Percentiles rank a stretch among this genome's conserved stretches.
Conservation (phyloP, 768 basidiomycete genomes). For the Hebeloma cylindrosporum region DNA sequence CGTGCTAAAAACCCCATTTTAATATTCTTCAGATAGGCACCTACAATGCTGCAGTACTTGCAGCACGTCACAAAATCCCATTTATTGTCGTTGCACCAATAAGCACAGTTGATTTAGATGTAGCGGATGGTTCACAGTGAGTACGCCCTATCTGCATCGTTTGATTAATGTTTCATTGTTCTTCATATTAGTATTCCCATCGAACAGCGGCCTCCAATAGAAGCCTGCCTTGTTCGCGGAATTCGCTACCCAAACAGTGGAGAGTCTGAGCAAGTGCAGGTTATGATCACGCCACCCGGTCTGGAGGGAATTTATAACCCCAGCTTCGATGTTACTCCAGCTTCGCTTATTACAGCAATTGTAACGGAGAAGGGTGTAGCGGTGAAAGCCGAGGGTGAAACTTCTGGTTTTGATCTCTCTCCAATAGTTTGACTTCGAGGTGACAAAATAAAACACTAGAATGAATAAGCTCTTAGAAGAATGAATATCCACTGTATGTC, state of each 20-base stretch:
- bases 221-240: conserved; percentile 88
- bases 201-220: conserved; percentile 84
- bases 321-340: conserved; percentile 95
- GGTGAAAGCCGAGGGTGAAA: conserved; percentile 60
- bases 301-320: conserved; percentile 82
- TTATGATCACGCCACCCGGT: conserved; percentile 77
- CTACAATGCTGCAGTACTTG: conserved; percentile 93
- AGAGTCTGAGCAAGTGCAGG: conserved; percentile 63
- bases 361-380: conserved; percentile 96
- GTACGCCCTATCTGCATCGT: conserved; percentile 29
- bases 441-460: neutral
- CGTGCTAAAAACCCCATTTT: neutral
- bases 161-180: conserved; percentile 5
- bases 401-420: conserved; percentile 61
- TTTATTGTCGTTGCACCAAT: conserved; percentile 94
- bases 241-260: conserved; percentile 59
- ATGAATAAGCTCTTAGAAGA: neutral
- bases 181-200: conserved; percentile 68
- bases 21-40: conserved; percentile 68
- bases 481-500: neutral
- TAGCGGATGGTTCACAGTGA: conserved; percentile 63
- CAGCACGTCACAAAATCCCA: conserved; percentile 82
- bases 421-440: conserved; percentile 47
- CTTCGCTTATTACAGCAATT: conserved; percentile 89
- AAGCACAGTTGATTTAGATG: conserved; percentile 85